phyloP scores from a whole-genome alignment of 1,284 basidiomycete species.

The Microbotryum lychnidis-dioicae region DNA sequence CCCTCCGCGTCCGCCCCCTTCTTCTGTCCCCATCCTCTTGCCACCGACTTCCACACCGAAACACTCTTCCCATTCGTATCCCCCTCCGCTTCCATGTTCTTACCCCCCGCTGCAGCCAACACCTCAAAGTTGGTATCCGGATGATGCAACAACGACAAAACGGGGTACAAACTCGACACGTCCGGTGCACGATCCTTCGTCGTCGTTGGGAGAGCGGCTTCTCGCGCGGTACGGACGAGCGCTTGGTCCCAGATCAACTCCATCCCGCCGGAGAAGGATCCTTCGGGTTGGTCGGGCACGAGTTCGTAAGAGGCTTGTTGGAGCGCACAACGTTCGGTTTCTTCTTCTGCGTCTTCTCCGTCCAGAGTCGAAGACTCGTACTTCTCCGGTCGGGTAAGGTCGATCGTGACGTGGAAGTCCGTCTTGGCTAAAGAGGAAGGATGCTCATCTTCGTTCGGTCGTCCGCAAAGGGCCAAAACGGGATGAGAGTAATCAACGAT shows the following conservation, averaged over 20 bases:
- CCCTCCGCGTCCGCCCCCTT: not conserved
- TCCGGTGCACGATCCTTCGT: constrained; percentile 13
- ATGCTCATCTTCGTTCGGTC: not conserved
- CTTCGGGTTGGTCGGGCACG: too few species aligned
- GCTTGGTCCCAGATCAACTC: too few species aligned
- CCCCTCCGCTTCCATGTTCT: not conserved
- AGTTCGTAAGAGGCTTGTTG: too few species aligned
- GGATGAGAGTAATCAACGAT: constrained; percentile 26
- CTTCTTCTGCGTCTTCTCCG: too few species aligned
- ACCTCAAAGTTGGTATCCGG: constrained; percentile 15
- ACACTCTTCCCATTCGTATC: not conserved
- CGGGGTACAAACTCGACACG: constrained; percentile 26
- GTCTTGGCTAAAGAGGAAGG: not conserved
- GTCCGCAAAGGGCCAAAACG: constrained; percentile 25
- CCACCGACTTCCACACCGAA: constrained; percentile 8
- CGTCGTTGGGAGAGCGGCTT: constrained; percentile 6
- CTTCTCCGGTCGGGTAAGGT: not conserved
- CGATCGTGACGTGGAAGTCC: constrained; percentile 15
- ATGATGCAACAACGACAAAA: constrained; percentile 27
- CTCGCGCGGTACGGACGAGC: not conserved
- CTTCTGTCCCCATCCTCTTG: not conserved
- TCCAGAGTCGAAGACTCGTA: too few species aligned
- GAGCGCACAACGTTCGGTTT: too few species aligned
- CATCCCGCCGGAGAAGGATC: too few species aligned
- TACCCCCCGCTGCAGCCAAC: not conserved